Evolutionary conservation across 345 rosid species (phyloP).

Genomic region (Camelina neglecta): DNA sequence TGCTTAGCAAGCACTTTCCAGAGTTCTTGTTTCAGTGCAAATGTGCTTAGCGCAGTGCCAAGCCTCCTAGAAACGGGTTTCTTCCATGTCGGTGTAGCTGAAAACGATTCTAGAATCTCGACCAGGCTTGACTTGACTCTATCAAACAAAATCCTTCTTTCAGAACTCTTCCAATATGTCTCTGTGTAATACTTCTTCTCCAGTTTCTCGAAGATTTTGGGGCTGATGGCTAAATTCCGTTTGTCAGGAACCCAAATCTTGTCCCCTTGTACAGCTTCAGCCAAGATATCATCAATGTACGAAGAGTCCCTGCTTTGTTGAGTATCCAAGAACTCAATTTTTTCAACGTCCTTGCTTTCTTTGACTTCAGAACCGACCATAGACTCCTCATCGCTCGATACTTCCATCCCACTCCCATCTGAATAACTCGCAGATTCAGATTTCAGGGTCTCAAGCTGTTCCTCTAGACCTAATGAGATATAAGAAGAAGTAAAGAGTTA

Average conservation of each 20-base stretch:
- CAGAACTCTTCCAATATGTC: conserved; percentile 73
- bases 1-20: conserved; percentile 53
- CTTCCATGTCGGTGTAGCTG: conserved; percentile 47
- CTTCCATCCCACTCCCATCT: conserved; percentile 59
- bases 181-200: conserved; percentile 80
- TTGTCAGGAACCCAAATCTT: conserved; percentile 35
- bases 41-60: conserved; percentile 21
- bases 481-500: neutral
- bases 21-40: conserved; percentile 55
- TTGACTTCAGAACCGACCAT: conserved; percentile 23
- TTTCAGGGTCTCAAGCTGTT: conserved; percentile 56
- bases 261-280: conserved; percentile 58
- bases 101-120: conserved; percentile 55
- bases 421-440: conserved; percentile 62
- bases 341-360: conserved; percentile 49
- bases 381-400: conserved; percentile 65
- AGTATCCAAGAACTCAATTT: conserved; percentile 29
- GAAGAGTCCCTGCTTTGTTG: conserved; percentile 65
- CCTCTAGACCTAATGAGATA: conserved; percentile 47
- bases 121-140: conserved; percentile 57
- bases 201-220: conserved; percentile 60
- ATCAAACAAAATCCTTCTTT: conserved; percentile 75
- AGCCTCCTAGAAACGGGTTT: conserved; percentile 61
- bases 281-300: conserved; percentile 66
- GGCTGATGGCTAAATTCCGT: conserved; percentile 46